Evolutionary conservation across 176 grass and related monocot genomes (phyloP).

Genomic region (Musa beccarii): DNA sequence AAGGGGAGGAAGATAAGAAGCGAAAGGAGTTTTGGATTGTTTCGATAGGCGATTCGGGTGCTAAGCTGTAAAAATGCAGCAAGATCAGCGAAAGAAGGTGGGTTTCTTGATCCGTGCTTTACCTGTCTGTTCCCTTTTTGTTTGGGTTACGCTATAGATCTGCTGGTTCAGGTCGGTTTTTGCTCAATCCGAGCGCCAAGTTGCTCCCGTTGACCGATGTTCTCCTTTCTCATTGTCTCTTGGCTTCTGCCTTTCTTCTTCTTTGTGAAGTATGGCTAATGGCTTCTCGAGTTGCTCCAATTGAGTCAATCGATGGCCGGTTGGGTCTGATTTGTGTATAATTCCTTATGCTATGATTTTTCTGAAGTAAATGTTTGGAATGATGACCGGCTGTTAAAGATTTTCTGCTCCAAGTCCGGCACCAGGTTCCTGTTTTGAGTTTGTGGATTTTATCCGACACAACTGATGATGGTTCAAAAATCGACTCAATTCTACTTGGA

Average conservation of each 20-base stretch:
- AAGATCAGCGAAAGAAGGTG: constrained; percentile 45
- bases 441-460: neutral
- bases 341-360: neutral
- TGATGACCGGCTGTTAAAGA: neutral
- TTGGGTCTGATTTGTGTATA: neutral
- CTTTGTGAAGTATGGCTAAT: neutral
- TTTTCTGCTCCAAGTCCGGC: neutral
- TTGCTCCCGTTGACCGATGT: neutral
- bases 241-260: neutral
- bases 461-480: neutral
- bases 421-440: neutral
- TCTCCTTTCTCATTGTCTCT: neutral
- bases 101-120: constrained; percentile 12
- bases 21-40: constrained; percentile 11
- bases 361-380: neutral
- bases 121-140: neutral
- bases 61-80: constrained; percentile 26
- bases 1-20: neutral
- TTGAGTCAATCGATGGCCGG: neutral
- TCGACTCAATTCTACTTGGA: neutral
- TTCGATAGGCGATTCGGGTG: neutral
- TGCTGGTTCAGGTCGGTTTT: neutral
- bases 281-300: neutral
- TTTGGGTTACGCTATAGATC: constrained; percentile 3
- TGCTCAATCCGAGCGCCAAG: neutral